Evolutionary conservation across 371 early-diverging fungal genomes (phyloP).

Genomic region (Lichtheimia ornata): DNA sequence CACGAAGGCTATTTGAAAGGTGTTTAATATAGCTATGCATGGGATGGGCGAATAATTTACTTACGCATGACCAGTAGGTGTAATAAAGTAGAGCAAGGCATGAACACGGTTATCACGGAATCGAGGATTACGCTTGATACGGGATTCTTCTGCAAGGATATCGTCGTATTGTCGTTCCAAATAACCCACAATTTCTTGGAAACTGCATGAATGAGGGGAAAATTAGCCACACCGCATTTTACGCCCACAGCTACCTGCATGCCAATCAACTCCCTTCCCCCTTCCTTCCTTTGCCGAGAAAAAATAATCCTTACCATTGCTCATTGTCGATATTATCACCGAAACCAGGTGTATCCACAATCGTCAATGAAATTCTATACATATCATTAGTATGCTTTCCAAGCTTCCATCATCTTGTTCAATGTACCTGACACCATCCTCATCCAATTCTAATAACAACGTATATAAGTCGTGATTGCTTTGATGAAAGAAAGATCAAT

Average conservation of each 20-base stretch:
- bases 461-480: neutral
- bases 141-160: conserved; percentile 92
- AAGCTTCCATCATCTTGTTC: neutral
- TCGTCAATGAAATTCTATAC: conserved; percentile 65
- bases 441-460: conserved; percentile 79
- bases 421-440: conserved; percentile 89
- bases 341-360: conserved; percentile 97
- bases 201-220: conserved; percentile 30
- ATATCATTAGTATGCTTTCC: neutral
- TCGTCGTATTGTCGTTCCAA: conserved; percentile 95
- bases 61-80: conserved; percentile 95
- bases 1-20: conserved; percentile 70
- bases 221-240: neutral
- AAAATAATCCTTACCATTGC: conserved; percentile 52
- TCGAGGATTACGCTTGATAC: conserved; percentile 94
- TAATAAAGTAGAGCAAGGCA: conserved; percentile 95
- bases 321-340: conserved; percentile 91
- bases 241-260: neutral
- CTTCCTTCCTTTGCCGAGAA: neutral
- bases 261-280: too few species aligned
- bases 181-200: conserved; percentile 88
- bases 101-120: conserved; percentile 98
- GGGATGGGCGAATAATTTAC: neutral
- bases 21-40: neutral
- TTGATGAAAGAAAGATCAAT: neutral